Evolutionary conservation across 2,329 filamentous ascomycete species (phyloP).

Genomic region (Pleoardoris graminearum): DNA sequence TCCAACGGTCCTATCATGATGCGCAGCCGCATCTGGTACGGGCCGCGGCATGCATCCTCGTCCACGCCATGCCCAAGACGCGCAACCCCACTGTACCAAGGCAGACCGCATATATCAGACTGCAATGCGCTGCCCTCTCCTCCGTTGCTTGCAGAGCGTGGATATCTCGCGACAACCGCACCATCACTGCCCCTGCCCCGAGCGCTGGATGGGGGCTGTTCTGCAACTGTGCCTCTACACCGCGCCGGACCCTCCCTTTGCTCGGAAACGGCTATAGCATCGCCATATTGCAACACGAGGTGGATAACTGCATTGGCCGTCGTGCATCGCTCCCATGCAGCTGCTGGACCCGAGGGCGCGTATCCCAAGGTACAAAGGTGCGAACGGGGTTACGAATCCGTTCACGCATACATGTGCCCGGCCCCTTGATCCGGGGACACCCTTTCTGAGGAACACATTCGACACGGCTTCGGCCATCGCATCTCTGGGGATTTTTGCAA

Average conservation of each 20-base stretch:
- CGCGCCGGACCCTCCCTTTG: constrained; percentile 7
- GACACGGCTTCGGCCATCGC: constrained; percentile 5
- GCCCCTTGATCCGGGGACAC: constrained; percentile 22
- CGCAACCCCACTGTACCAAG: constrained; percentile 13
- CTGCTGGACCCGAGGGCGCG: constrained; percentile 21
- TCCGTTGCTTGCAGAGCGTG: background rate
- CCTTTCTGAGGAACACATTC: constrained; percentile 14
- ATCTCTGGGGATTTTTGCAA: constrained; percentile 16
- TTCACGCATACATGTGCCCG: constrained; percentile 19
- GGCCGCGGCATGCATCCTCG: constrained; percentile 31
- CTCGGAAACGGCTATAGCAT: constrained; percentile 15
- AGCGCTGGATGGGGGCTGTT: background rate
- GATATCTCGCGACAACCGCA: constrained; percentile 25
- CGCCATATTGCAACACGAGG: constrained; percentile 10
- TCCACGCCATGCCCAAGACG: constrained; percentile 4
- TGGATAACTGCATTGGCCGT: constrained; percentile 17
- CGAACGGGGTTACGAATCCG: constrained; percentile 20
- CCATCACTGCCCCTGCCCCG: constrained; percentile 9
- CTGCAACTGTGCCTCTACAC: constrained; percentile 5
- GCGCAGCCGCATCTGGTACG: constrained; percentile 27
- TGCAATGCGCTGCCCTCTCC: background rate
- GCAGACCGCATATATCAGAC: constrained; percentile 13
- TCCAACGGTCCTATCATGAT: constrained; percentile 21
- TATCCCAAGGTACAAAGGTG: constrained; percentile 20
- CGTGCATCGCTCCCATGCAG: constrained; percentile 29